Conservation (phyloP, 345 rosid species). For the Murraya paniculata region DNA sequence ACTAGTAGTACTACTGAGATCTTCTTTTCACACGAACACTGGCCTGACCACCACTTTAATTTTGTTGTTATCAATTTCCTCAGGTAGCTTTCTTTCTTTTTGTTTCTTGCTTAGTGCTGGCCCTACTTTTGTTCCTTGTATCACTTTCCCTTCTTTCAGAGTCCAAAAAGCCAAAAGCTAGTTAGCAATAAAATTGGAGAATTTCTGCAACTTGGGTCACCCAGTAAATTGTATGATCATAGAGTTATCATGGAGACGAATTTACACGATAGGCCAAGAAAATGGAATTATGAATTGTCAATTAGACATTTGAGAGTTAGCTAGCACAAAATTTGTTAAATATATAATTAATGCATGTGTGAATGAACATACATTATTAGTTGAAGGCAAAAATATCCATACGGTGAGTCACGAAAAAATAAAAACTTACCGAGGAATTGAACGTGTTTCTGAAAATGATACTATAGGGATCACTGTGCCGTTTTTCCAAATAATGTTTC, state of each 20-base stretch:
- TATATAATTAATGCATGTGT: no score
- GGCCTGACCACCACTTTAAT: slow-evolving; percentile 5
- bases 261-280: not conserved
- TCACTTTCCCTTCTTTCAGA: not conserved
- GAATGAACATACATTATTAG: not conserved
- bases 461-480: slow-evolving; percentile 11
- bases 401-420: not conserved
- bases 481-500: slow-evolving; percentile 10
- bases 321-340: not conserved
- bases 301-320: not conserved
- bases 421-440: not conserved
- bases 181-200: not conserved
- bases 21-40: slow-evolving; percentile 8
- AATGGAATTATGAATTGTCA: not conserved
- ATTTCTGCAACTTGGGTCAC: not conserved
- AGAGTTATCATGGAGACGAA: not conserved
- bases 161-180: not conserved
- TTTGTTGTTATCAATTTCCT: not conserved
- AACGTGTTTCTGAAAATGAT: slow-evolving; percentile 9
- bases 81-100: slow-evolving; percentile 18
- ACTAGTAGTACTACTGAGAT: not conserved
- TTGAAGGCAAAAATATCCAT: not conserved
- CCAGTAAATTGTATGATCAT: not conserved
- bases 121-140: slow-evolving; percentile 14
- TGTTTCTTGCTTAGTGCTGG: slow-evolving; percentile 10